Conservation (phyloP, 148 eudicot genomes). For the Salicornia ramosissima region DNA sequence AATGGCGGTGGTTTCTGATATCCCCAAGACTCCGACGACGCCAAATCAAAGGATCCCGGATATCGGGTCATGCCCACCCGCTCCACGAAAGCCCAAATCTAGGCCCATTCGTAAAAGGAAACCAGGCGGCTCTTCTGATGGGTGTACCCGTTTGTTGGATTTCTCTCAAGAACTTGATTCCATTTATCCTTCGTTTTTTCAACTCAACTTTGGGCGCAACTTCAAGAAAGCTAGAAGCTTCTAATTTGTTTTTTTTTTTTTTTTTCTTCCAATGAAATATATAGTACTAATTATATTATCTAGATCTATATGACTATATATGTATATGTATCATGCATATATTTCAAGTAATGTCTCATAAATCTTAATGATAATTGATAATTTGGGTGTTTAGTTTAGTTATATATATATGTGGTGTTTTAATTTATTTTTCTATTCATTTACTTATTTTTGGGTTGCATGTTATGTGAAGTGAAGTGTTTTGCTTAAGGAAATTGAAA, state of each 20-base stretch:
- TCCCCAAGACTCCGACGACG: constrained; percentile 48
- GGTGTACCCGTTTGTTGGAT: constrained; percentile 11
- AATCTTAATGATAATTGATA: too few species aligned
- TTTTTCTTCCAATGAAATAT: neutral
- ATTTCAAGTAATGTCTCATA: too few species aligned
- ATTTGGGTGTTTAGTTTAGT: too few species aligned
- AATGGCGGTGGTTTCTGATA: constrained; percentile 28
- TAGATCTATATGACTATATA: too few species aligned
- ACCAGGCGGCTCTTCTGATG: constrained; percentile 6
- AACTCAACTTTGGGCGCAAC: constrained; percentile 16
- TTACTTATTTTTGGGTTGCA: too few species aligned
- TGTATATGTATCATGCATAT: too few species aligned
- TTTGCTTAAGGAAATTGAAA: too few species aligned
- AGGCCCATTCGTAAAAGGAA: constrained; percentile 24
- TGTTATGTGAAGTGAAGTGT: too few species aligned
- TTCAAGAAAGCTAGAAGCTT: constrained; percentile 28
- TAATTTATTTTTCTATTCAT: too few species aligned
- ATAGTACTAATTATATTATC: too few species aligned
- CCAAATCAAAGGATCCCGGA: constrained; percentile 40
- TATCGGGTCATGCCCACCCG: constrained; percentile 41
- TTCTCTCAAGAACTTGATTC: constrained; percentile 23
- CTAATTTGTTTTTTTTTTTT: neutral
- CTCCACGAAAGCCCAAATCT: constrained; percentile 32
- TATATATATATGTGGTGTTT: too few species aligned
- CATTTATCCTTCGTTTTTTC: constrained; percentile 15